These are phyloP conservation scores for Ceratocystis destructans DNA, from an alignment of 2,329 filamentous ascomycete species.

Conservation along the genomic window DNA sequence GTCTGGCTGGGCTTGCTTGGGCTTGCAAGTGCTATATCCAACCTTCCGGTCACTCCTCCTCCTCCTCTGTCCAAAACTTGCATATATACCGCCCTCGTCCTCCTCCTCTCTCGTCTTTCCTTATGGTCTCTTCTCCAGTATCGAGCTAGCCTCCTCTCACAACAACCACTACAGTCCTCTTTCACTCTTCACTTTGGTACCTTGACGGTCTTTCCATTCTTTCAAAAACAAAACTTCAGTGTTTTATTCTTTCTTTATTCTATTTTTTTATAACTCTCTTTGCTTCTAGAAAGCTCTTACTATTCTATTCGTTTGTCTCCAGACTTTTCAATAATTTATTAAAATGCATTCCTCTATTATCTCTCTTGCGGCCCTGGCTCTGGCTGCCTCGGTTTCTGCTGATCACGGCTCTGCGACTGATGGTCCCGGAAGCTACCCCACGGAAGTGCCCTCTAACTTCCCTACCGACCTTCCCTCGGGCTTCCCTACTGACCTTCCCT, in stretches of 20 bases:
- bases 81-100: constrained; percentile 13
- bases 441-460: neutral
- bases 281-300: neutral
- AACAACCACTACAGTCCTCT: constrained; percentile 8
- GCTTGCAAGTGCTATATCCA: neutral
- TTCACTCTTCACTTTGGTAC: constrained; percentile 12
- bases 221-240: neutral
- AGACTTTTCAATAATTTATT: neutral
- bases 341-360: constrained; percentile 16
- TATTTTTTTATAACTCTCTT: neutral
- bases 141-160: constrained; percentile 15
- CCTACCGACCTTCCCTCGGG: constrained; percentile 11
- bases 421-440: neutral
- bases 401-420: neutral
- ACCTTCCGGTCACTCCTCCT: neutral
- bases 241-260: neutral
- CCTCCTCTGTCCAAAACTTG: neutral
- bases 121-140: constrained; percentile 12
- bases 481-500: neutral
- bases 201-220: constrained; percentile 14
- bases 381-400: constrained; percentile 12
- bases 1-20: neutral
- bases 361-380: constrained; percentile 13
- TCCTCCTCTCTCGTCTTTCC: neutral
- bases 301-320: neutral